Base-by-base conservation (phyloP, 192 early-diverging fungal species). In the Rhizoclosmatium globosum region DNA sequence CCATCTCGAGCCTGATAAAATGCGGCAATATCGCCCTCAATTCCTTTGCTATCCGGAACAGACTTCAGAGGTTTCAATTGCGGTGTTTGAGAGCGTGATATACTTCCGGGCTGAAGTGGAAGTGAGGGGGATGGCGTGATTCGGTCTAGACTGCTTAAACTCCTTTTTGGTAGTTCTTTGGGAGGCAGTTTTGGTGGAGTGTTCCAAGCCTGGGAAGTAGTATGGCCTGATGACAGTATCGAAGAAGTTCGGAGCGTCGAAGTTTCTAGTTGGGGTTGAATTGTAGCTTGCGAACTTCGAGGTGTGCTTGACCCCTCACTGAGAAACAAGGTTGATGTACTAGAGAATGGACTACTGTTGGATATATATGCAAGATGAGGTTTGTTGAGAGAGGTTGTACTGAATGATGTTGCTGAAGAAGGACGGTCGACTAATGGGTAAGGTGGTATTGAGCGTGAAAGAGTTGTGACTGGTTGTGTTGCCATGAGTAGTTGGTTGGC, bases 1-100 rank as follows among this genome's bases (percentile, higher is more conserved):
- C 43, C 57, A 38, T 77, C 79, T 17, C 79, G 59, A n/a, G 79
- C 79, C 11, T 66, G 3, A 47, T 80, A 80, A 77, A 80, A 80
- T 3, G 79, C 79, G 2, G 13, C 79, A 68, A 80, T 79, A 68
- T 80, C 79, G 47, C 44, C 47, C n/a, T 69, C 61, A 66, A 80
- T 61, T 23, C 42, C 19, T n/a, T 39, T 62, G 66, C 19, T 23
- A 7, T 6, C 7, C 65, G 21, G 17, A 23, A 15, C 41, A 17
- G 3, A 15, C n/a, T 23, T 17, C 23, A 3, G 38, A 21, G n/a
- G 48, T 39, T 56, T 71, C 23, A 56, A 7, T 46, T 23, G 1
- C 47, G 48, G 50, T 46, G 44, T 11, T 48, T 9, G 17, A 53
- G 65, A 44, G 7, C 15, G 53, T 9, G 61, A 64, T 31, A 64